These are phyloP conservation scores for Leishmania tarentolae DNA, from an alignment of 208 protist genomes.

Conservation along the genomic window DNA sequence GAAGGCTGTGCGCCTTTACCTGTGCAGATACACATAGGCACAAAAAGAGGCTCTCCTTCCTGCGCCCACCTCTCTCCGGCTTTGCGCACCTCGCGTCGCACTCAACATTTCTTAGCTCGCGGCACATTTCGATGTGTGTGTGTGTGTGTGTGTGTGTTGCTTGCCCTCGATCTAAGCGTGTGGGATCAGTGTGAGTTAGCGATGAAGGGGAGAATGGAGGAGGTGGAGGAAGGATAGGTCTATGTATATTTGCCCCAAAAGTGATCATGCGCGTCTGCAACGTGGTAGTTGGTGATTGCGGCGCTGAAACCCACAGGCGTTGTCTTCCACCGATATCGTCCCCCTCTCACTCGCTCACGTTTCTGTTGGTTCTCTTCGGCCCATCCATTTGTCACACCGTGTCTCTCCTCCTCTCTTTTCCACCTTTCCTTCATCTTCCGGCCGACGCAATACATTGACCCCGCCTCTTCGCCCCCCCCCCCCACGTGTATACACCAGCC, in stretches of 20 bases:
- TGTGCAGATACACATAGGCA: neutral
- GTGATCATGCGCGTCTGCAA: too few species aligned
- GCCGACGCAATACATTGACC: neutral
- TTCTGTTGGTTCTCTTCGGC: slow-evolving; percentile 1
- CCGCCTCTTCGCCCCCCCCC: neutral
- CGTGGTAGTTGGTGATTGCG: neutral
- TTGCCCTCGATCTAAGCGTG: neutral
- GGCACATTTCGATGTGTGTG: neutral
- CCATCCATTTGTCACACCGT: neutral
- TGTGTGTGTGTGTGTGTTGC: neutral
- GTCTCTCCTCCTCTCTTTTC: neutral
- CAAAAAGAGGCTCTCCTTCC: neutral
- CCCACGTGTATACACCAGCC: neutral
- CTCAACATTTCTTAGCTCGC: neutral
- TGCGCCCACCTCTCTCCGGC: neutral
- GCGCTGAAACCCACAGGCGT: neutral
- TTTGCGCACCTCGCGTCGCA: neutral
- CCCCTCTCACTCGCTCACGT: neutral
- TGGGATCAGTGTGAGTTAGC: neutral
- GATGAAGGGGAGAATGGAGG: neutral
- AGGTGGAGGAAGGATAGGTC: neutral
- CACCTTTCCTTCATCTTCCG: neutral
- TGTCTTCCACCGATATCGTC: slow-evolving; percentile 2
- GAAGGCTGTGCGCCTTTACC: neutral
- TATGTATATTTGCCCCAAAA: neutral